phyloP scores from a whole-genome alignment of 2,329 filamentous ascomycete species.

The Venturia pyrina region DNA sequence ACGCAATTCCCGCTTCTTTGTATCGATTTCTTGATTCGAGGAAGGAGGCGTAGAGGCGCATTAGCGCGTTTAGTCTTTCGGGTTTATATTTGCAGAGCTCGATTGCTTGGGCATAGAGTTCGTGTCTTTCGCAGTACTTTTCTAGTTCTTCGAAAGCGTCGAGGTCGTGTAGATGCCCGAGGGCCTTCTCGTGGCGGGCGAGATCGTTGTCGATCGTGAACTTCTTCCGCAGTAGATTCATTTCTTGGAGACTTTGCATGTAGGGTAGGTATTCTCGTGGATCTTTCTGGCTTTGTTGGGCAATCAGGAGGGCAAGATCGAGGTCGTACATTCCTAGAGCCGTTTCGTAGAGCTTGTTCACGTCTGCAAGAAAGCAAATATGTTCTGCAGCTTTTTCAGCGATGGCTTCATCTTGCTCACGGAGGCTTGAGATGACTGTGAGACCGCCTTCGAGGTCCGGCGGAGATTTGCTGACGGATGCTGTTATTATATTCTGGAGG shows the following conservation, averaged over 20 bases:
- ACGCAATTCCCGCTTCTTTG: constrained; percentile 80
- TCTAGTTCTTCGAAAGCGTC: constrained; percentile 69
- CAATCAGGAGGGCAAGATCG: constrained; percentile 78
- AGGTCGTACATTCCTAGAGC: constrained; percentile 87
- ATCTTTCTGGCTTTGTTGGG: constrained; percentile 92
- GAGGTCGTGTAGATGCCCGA: constrained; percentile 64
- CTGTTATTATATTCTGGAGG: constrained; percentile 87
- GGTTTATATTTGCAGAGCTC: constrained; percentile 75
- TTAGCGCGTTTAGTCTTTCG: constrained; percentile 56
- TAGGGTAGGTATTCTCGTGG: constrained; percentile 93
- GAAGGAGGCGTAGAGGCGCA: constrained; percentile 66
- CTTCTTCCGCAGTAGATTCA: constrained; percentile 58
- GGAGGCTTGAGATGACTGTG: constrained; percentile 63
- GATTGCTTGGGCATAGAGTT: constrained; percentile 68
- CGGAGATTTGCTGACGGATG: constrained; percentile 86
- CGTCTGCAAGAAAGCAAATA: constrained; percentile 93
- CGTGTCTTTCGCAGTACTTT: constrained; percentile 67
- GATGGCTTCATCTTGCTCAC: constrained; percentile 55
- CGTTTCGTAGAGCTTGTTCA: constrained; percentile 83
- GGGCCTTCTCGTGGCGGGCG: constrained; percentile 63
- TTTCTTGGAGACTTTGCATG: constrained; percentile 72
- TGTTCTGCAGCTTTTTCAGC: constrained; percentile 89
- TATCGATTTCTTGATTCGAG: constrained; percentile 66
- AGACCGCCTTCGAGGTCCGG: constrained; percentile 84
- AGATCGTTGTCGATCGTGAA: constrained; percentile 89